Conservation (phyloP, 306 rosid species). For the Prunus mira region DNA sequence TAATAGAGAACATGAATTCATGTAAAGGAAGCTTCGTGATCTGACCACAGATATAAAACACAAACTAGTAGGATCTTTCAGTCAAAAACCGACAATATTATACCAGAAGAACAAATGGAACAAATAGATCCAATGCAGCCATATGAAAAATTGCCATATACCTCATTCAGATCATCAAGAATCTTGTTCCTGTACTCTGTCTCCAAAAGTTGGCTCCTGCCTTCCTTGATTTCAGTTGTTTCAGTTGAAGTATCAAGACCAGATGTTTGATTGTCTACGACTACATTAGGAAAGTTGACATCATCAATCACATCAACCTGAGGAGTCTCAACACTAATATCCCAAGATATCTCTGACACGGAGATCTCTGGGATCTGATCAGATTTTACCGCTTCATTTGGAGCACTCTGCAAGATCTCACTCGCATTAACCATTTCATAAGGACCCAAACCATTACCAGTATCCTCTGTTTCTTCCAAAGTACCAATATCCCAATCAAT, state of each 20-base stretch:
- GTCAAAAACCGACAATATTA: neutral
- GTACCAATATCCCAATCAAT: slow-evolving; percentile 92
- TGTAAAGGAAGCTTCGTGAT: slow-evolving; percentile 3
- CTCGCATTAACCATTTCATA: slow-evolving; percentile 83
- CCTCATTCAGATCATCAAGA: slow-evolving; percentile 94
- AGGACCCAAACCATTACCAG: slow-evolving; percentile 83
- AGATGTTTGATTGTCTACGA: slow-evolving; percentile 41
- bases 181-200: slow-evolving; percentile 85
- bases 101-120: neutral
- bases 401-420: slow-evolving; percentile 46
- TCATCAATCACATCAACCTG: slow-evolving; percentile 69
- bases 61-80: slow-evolving; percentile 17
- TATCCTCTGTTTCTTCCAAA: slow-evolving; percentile 70
- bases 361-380: slow-evolving; percentile 39
- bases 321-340: slow-evolving; percentile 80
- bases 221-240: slow-evolving; percentile 50
- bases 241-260: slow-evolving; percentile 38
- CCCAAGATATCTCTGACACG: slow-evolving; percentile 68
- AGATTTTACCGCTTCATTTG: slow-evolving; percentile 45
- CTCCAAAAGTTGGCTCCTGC: slow-evolving; percentile 76
- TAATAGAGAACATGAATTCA: slow-evolving; percentile 15
- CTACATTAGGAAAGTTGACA: slow-evolving; percentile 39
- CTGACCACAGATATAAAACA: slow-evolving; percentile 6
- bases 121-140: neutral
- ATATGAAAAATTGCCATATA: slow-evolving; percentile 16